Evolutionary conservation across 129 eudicot genomes (phyloP).

Genomic region (Flaveria robusta): DNA sequence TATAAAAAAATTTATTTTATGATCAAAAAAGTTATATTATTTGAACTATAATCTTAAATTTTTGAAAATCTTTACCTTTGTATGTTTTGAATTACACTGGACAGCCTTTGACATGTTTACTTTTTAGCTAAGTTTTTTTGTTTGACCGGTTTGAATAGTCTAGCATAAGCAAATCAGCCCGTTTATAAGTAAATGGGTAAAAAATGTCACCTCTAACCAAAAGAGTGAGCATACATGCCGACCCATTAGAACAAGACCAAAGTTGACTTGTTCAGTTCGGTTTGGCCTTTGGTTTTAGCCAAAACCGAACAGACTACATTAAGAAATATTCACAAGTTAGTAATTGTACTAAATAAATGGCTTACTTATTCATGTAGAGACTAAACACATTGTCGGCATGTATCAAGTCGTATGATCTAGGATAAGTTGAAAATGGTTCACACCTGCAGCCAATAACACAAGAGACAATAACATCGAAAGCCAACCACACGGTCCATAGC

Average conservation of each 20-base stretch:
- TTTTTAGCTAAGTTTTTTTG: not conserved
- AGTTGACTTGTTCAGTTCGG: constrained; percentile 2
- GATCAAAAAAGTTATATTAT: not conserved
- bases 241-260: not conserved
- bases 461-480: not conserved
- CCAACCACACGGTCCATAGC: not conserved
- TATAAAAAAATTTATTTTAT: not conserved
- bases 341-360: not conserved
- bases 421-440: constrained; percentile 56
- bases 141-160: not conserved
- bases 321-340: constrained; percentile 6
- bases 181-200: not conserved
- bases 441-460: constrained; percentile 41
- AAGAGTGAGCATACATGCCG: not conserved
- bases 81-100: not conserved
- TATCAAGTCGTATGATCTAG: constrained; percentile 51
- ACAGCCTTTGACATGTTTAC: not conserved
- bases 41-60: not conserved
- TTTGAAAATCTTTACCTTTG: not conserved
- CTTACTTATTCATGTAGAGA: constrained; percentile 51
- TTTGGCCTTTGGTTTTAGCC: not conserved
- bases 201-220: not conserved
- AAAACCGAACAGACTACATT: not conserved
- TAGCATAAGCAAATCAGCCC: not conserved
- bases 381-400: constrained; percentile 50